Evolutionary conservation across 2,329 filamentous ascomycete species (phyloP), one percentile per base, ranked within the genome.

Genomic region (Blastomyces gilchristii): DNA sequence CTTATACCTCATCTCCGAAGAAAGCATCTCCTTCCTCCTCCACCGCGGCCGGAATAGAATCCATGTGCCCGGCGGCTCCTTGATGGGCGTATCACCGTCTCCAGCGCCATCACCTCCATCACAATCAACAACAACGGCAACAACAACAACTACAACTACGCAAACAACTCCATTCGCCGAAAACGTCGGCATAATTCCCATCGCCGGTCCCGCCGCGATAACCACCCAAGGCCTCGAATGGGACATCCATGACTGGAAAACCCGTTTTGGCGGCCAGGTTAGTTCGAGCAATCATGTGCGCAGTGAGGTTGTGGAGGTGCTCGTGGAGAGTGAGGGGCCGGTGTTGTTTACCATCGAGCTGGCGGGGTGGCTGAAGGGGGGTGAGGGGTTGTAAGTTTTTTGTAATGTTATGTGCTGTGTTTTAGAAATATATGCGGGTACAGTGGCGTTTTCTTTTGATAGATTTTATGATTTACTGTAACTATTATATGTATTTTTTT

Each of bases 221-320:
- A 87, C 85, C 8, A 95, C 90, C 0, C 77, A 80, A 16, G 94
- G 94, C 0, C 79, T 97, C 25, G 87, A 96, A 72, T 99, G 94
- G 94, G 91, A 99, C 75, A 89, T 99, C 1, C 73, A 81, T 64
- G 80, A 90, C 65, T 96, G 93, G 91, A 77, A 83, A 67, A 96
- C 89, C 0, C 80, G 83, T 69, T 88, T 94, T 72, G 88, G 89
- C 8, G 87, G 85, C 0, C 81, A 83, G 67, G 71, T 93, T 64
- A 92, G 89, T 72, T 93, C 90, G 63, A 94, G 89, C 74, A 94
- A 94, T 74, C 87, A 91, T 69, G 83, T 92, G 34, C 83, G 82
- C 3, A 79, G 81, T 59, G 81, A 85, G 3, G 71, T 71, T 63
- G 82, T 91, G 28, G 81, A 84, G 67, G 45, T 47, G 18, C 18